Evolutionary conservation across 2,329 filamentous ascomycete genomes (phyloP).

Genomic region (Fusarium sp.): DNA sequence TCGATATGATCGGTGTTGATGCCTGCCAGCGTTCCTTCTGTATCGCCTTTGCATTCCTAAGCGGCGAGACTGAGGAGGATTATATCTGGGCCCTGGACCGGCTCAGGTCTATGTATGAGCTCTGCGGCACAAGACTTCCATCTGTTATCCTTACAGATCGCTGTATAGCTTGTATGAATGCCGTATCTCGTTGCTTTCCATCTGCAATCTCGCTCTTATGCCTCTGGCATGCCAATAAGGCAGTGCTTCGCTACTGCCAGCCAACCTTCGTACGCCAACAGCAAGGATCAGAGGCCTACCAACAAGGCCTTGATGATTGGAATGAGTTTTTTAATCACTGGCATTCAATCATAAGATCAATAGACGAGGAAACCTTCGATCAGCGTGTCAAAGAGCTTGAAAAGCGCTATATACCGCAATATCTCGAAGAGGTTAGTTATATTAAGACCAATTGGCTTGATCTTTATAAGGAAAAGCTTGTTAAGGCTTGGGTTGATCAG

Average conservation of each 20-base stretch:
- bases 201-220: background rate
- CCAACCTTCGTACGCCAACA: too few relatives aligned
- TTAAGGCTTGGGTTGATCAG: too few relatives aligned
- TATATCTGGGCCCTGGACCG: background rate
- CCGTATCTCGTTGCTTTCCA: background rate
- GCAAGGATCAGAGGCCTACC: too few relatives aligned
- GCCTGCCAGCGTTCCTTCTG: conserved; percentile 26
- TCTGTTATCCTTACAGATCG: background rate
- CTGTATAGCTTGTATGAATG: background rate
- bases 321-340: too few relatives aligned
- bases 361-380: too few relatives aligned
- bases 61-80: background rate
- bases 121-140: background rate
- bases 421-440: too few relatives aligned
- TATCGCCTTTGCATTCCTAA: conserved; percentile 21
- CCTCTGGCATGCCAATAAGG: background rate
- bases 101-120: background rate
- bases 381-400: too few relatives aligned
- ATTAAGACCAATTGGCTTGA: too few relatives aligned
- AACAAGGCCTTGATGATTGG: too few relatives aligned
- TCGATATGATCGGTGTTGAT: background rate
- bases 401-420: too few relatives aligned
- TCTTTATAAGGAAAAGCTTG: too few relatives aligned
- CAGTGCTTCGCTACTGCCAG: background rate
- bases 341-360: too few relatives aligned